Conservation (phyloP, 2,329 filamentous ascomycete species). For the Zymoseptoria ardabiliae region DNA sequence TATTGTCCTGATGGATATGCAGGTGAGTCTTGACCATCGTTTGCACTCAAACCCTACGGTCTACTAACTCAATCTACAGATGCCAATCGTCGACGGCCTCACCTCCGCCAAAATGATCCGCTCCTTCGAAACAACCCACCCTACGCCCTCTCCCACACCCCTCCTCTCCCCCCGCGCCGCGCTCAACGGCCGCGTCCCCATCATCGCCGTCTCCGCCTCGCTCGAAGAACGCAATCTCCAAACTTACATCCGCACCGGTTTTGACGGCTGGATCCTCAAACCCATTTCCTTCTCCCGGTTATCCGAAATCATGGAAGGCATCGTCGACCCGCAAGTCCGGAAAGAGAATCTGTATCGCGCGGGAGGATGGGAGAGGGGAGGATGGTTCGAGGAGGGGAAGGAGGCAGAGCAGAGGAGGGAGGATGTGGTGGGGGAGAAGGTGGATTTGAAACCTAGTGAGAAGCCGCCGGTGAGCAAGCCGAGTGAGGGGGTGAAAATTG, state of each 20-base stretch:
- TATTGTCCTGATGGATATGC: conserved; percentile 85
- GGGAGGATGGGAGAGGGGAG: conserved; percentile 76
- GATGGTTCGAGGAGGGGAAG: conserved; percentile 61
- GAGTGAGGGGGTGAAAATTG: conserved; percentile 25
- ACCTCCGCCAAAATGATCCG: conserved; percentile 78
- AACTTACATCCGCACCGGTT: conserved; percentile 68
- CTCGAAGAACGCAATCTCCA: conserved; percentile 62
- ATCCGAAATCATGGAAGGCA: conserved; percentile 60
- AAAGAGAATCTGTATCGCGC: conserved; percentile 58
- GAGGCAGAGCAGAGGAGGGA: conserved; percentile 29
- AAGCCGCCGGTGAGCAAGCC: conserved; percentile 17
- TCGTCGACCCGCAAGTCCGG: conserved; percentile 54
- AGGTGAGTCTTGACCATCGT: conserved; percentile 49
- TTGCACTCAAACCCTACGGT: neutral
- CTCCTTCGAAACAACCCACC: conserved; percentile 55
- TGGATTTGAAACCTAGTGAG: conserved; percentile 30
- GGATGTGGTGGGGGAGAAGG: conserved; percentile 14
- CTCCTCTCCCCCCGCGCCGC: conserved; percentile 53
- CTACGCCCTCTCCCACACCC: conserved; percentile 23
- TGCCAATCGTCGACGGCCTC: conserved; percentile 85
- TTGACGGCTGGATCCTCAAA: conserved; percentile 87
- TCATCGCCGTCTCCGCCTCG: conserved; percentile 83
- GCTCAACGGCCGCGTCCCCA: conserved; percentile 61
- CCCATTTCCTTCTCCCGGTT: conserved; percentile 76
- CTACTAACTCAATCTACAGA: conserved; percentile 45